Base-by-base conservation (phyloP, 2,329 filamentous ascomycete genomes). In the Apiospora hydei region DNA sequence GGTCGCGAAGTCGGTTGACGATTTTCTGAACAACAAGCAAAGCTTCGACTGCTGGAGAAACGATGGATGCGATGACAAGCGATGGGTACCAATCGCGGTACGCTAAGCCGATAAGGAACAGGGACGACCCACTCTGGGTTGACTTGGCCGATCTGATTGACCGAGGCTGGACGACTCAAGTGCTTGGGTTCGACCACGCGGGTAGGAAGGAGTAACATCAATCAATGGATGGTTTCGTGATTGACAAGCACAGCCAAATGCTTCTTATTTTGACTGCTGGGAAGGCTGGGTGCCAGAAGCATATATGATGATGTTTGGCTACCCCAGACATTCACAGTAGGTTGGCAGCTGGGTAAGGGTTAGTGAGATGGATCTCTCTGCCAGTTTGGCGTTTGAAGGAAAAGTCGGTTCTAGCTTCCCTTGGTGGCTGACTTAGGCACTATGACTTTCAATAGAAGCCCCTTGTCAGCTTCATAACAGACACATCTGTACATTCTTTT, bases 61-160 rank as follows among this genome's bases (percentile, higher is more conserved):
- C 18, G 57, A 64, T 41, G 57, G 34, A 64, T 64, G 57, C 57
- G 57, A 64, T 64, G 38, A n/a, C 30, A 64, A 64, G 34, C 30
- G 57, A 64, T 41, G 57, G 57, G 57, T 41, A n/a, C 34, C 57
- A 14, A 64, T 38, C 51, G 51, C 26, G 4, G 13, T 21, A 16
- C 18, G 57, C 57, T 64, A 64, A 41, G 30, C 6, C 57, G 57
- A 64, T 64, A 64, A 64, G 57, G 18, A 64, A 21, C 18, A n/a
- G 18, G 7, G 57, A 14, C 30, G 57, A 14, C 30, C 57, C 34
- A 64, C 57, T 13, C 18, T n/a, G 4, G 8, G 21, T 34, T 61
- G 34, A 41, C 57, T 64, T 64, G 57, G 34, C 34, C 10, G n/a
- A 51, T 51, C n/a, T 51, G 8, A 51, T 26, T 51, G n/a, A 26